Evolutionary conservation across 202 grass and related monocot genomes (phyloP).

Genomic region (Musa balbisiana): DNA sequence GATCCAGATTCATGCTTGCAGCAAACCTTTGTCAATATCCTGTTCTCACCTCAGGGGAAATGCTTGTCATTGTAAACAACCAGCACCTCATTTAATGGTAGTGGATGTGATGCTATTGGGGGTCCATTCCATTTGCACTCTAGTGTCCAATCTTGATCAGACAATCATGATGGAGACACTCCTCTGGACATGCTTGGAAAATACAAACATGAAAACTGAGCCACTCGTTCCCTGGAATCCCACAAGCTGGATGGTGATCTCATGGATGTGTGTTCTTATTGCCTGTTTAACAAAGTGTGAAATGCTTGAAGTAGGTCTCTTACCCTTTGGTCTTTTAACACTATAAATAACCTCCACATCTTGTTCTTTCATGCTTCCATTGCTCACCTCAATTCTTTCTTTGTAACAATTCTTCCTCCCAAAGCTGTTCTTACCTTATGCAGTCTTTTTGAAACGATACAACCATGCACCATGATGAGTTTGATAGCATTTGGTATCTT

Average conservation of each 20-base stretch:
- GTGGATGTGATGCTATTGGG: neutral
- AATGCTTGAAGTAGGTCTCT: too few species aligned
- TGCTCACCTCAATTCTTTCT: neutral
- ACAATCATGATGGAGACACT: neutral
- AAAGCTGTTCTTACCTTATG: neutral
- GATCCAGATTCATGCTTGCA: neutral
- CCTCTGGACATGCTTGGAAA: neutral
- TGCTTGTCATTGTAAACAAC: neutral
- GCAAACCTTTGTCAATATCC: neutral
- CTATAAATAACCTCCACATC: neutral
- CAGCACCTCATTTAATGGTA: neutral
- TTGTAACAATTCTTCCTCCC: neutral
- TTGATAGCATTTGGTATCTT: conserved; percentile 64
- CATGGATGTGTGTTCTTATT: too few species aligned
- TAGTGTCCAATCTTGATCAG: too few species aligned
- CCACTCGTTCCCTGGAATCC: too few species aligned
- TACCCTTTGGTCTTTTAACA: neutral
- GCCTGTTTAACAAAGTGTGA: too few species aligned
- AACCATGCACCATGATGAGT: conserved; percentile 50
- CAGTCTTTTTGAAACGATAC: neutral
- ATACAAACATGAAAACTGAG: neutral
- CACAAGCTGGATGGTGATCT: too few species aligned
- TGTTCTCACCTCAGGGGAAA: neutral
- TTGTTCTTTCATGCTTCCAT: neutral
- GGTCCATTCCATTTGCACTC: too few species aligned